Conservation (phyloP, 2,329 filamentous ascomycete species). For the Amylocarpus encephaloides region DNA sequence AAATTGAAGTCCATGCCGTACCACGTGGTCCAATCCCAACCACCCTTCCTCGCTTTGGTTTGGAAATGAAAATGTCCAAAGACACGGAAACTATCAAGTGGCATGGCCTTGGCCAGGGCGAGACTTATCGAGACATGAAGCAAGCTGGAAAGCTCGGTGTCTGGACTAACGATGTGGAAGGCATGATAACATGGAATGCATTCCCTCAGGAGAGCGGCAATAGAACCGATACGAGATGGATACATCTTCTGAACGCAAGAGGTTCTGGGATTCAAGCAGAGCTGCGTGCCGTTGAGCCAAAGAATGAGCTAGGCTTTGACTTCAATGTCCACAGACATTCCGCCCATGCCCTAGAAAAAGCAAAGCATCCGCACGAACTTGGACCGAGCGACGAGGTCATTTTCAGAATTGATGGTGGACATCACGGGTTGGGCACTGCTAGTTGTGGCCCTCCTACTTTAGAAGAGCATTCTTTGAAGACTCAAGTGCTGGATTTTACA, state of each 20-base stretch:
- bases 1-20: constrained; percentile 41
- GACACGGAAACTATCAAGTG: constrained; percentile 46
- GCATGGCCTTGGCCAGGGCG: constrained; percentile 62
- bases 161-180: constrained; percentile 41
- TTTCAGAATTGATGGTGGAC: constrained; percentile 36
- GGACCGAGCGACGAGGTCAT: constrained; percentile 40
- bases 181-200: constrained; percentile 55
- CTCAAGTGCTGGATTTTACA: constrained; percentile 4
- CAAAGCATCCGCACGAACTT: constrained; percentile 59
- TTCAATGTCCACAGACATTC: constrained; percentile 48
- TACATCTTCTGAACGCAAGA: constrained; percentile 34
- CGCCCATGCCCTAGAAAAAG: constrained; percentile 44
- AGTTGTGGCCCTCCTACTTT: constrained; percentile 38
- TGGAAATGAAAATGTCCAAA: constrained; percentile 46
- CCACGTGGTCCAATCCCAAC: constrained; percentile 44
- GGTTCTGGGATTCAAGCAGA: constrained; percentile 21
- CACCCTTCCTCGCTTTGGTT: constrained; percentile 55
- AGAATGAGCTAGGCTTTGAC: constrained; percentile 24
- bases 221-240: constrained; percentile 53
- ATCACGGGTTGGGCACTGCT: constrained; percentile 43
- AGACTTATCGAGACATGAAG: constrained; percentile 65
- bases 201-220: constrained; percentile 65
- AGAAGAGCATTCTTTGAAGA: constrained; percentile 6
- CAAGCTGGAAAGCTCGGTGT: constrained; percentile 50
- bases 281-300: constrained; percentile 3